Percentiles rank a stretch among this genome's conserved stretches.
These are phyloP conservation scores for Lophiostoma macrostomum DNA, from an alignment of 495 filamentous ascomycete genomes.

Conservation along the genomic window DNA sequence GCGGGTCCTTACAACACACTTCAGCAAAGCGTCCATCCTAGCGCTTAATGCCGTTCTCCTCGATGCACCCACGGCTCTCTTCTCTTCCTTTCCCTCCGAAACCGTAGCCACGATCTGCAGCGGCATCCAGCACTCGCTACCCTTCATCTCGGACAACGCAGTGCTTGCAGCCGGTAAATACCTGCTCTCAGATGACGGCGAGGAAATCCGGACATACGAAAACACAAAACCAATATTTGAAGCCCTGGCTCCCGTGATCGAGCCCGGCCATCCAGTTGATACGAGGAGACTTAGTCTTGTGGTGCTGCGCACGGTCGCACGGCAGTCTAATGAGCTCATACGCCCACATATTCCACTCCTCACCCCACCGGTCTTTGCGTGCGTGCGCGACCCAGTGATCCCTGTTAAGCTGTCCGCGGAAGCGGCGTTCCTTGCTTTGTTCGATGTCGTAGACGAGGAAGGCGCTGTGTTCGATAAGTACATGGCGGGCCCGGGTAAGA, in stretches of 20 bases:
- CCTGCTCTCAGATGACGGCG: constrained; percentile 61
- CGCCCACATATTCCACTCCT: constrained; percentile 75
- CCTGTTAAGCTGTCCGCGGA: constrained; percentile 94
- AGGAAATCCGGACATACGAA: constrained; percentile 64
- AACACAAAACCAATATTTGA: constrained; percentile 74
- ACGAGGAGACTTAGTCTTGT: constrained; percentile 87
- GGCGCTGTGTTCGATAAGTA: constrained; percentile 88
- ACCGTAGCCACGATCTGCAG: constrained; percentile 72
- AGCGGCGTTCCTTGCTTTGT: constrained; percentile 91
- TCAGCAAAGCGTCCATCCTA: constrained; percentile 67
- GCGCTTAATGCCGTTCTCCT: constrained; percentile 84
- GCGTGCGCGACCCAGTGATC: constrained; percentile 89
- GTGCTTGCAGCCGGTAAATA: constrained; percentile 96
- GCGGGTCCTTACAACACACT: constrained; percentile 69
- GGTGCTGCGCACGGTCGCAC: constrained; percentile 77
- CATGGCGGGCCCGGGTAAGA: constrained; percentile 59
- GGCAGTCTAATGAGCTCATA: constrained; percentile 69
- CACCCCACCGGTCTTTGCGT: constrained; percentile 79
- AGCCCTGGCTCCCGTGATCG: constrained; percentile 67
- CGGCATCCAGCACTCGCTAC: constrained; percentile 66
- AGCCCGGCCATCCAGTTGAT: constrained; percentile 72
- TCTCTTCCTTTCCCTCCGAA: constrained; percentile 63
- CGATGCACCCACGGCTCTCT: constrained; percentile 68
- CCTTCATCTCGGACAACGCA: constrained; percentile 82
- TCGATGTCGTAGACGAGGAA: constrained; percentile 84